These are phyloP conservation scores for Venturia aucupariae DNA, from an alignment of 2,329 filamentous ascomycete species.

Conservation along the genomic window DNA sequence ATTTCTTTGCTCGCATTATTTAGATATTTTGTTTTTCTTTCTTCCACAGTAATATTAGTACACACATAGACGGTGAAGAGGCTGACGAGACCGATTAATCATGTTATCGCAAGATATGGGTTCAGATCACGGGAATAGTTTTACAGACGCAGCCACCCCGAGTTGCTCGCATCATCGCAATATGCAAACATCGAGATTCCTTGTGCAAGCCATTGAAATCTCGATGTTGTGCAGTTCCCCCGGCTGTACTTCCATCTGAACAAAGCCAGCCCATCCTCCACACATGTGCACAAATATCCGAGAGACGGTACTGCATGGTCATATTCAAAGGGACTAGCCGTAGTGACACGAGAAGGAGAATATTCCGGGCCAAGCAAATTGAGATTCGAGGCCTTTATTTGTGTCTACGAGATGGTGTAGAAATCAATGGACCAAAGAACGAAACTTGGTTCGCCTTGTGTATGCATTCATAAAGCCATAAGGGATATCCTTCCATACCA, in stretches of 20 bases:
- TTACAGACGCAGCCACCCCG: neutral
- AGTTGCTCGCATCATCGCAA: neutral
- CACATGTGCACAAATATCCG: neutral
- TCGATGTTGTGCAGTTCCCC: neutral
- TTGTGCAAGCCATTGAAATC: neutral
- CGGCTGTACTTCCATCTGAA: neutral
- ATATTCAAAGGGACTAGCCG: neutral
- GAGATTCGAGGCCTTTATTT: neutral
- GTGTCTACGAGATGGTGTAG: neutral
- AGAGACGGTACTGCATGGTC: neutral
- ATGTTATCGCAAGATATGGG: neutral
- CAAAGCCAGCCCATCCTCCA: too few relatives aligned
- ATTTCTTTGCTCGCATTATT: neutral
- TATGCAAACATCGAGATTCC: neutral
- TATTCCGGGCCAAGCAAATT: neutral
- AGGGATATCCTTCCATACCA: slow-evolving; percentile 1
- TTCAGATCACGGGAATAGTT: neutral
- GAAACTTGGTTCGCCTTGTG: neutral
- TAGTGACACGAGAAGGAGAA: neutral
- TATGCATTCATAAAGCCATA: slow-evolving; percentile 7
- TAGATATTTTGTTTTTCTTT: neutral
- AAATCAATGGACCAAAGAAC: neutral
- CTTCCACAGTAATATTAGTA: neutral
- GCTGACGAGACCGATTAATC: neutral
- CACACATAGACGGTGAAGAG: neutral